A percentile compares a stretch with the other conserved stretches of the same genome.
phyloP scores from a whole-genome alignment of 148 eudicot genomes.

The Rheum nobile region DNA sequence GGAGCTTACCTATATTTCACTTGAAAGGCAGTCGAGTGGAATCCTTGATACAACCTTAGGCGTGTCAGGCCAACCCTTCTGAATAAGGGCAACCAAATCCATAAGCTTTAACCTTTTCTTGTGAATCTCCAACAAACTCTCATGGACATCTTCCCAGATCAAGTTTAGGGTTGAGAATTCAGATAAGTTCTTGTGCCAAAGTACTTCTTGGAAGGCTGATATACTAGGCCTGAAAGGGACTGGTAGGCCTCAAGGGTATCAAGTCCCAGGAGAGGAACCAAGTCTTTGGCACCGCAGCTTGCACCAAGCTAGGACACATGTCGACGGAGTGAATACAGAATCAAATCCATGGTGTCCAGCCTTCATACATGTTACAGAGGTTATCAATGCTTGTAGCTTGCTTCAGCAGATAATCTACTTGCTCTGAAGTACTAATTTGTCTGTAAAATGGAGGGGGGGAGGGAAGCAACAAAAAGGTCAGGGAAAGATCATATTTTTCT shows the following conservation, averaged over 20 bases:
- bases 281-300: neutral
- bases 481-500: neutral
- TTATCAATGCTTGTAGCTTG: constrained; percentile 94
- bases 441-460: constrained; percentile 24
- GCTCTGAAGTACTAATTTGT: constrained; percentile 62
- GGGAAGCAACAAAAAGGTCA: neutral
- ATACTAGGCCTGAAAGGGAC: neutral
- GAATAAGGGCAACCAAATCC: neutral
- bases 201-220: neutral
- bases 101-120: neutral
- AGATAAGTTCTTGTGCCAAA: neutral
- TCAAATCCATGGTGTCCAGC: constrained; percentile 99
- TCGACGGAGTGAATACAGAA: neutral
- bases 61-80: neutral
- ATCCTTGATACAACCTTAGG: neutral
- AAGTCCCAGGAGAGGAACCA: neutral
- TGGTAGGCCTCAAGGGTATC: neutral
- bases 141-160: neutral
- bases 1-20: neutral
- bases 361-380: constrained; percentile 98
- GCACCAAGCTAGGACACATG: neutral
- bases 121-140: neutral
- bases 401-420: constrained; percentile 85
- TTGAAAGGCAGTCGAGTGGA: neutral
- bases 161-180: neutral